phyloP scores from a whole-genome alignment of 208 protist species.

The Phytomonas francai region DNA sequence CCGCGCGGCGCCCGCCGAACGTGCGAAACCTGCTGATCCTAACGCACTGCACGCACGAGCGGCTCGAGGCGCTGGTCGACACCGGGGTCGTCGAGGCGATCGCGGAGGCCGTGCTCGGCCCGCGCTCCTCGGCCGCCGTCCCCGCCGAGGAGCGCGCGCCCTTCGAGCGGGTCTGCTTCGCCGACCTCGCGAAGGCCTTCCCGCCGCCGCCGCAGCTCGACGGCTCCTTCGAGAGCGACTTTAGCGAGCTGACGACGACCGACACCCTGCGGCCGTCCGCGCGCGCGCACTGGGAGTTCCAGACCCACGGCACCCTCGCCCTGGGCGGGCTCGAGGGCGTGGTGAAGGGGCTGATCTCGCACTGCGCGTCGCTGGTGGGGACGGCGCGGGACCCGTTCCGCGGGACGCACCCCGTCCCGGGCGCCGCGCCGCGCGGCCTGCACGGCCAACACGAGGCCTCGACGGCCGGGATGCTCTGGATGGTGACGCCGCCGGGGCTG shows the following conservation, averaged over 20 bases:
- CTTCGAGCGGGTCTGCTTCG: constrained; percentile 82
- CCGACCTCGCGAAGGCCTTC: constrained; percentile 58
- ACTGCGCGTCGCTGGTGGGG: constrained; percentile 64
- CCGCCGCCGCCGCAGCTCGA: constrained; percentile 51
- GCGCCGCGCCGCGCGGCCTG: constrained; percentile 27
- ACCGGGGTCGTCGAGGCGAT: constrained; percentile 64
- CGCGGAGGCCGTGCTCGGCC: constrained; percentile 48
- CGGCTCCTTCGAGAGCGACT: constrained; percentile 82
- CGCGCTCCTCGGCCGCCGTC: constrained; percentile 2
- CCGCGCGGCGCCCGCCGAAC: constrained; percentile 12
- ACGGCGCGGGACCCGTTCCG: constrained; percentile 71
- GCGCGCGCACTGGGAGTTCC: constrained; percentile 55
- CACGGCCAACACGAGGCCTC: constrained; percentile 83
- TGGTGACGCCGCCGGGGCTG: constrained; percentile 66
- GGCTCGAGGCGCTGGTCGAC: constrained; percentile 66
- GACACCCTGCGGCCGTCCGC: constrained; percentile 42
- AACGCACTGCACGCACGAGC: constrained; percentile 55
- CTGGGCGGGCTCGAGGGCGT: constrained; percentile 55
- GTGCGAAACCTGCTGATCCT: constrained; percentile 80
- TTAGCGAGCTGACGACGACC: constrained; percentile 50
- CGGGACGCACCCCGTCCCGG: constrained; percentile 57
- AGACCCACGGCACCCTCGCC: constrained; percentile 53
- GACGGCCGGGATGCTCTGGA: constrained; percentile 80
- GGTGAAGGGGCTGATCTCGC: constrained; percentile 52
- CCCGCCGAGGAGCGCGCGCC: neutral